Evolutionary conservation across 2,329 filamentous ascomycete genomes (phyloP).

Genomic region (Penicillium sp.): DNA sequence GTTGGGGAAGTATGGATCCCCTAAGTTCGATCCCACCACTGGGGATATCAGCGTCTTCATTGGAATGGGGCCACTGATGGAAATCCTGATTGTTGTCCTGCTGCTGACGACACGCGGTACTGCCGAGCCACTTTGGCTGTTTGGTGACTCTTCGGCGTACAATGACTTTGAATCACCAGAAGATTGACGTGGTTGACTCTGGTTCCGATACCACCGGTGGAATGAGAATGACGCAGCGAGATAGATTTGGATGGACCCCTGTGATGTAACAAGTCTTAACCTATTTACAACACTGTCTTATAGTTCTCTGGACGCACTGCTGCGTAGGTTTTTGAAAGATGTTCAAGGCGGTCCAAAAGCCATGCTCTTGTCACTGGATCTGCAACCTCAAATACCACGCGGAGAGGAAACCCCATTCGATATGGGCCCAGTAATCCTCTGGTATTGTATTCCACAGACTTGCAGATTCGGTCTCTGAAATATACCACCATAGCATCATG

Average conservation of each 20-base stretch:
- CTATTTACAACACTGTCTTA: constrained; percentile 4
- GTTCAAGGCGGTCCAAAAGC: constrained; percentile 23
- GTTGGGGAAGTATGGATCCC: constrained; percentile 19
- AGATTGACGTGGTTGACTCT: constrained; percentile 1
- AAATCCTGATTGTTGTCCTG: constrained; percentile 21
- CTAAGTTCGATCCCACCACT: constrained; percentile 15
- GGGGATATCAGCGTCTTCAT: constrained; percentile 19
- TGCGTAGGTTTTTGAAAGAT: constrained; percentile 27
- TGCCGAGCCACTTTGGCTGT: constrained; percentile 20
- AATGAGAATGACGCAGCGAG: neutral
- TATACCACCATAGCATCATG: constrained; percentile 23
- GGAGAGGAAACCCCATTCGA: constrained; percentile 28
- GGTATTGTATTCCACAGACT: constrained; percentile 28
- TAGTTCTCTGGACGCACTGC: constrained; percentile 23
- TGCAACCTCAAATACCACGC: constrained; percentile 27
- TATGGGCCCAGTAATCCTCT: constrained; percentile 27
- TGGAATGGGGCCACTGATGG: constrained; percentile 29
- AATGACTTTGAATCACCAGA: constrained; percentile 5
- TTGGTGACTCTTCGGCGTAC: neutral
- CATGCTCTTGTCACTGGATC: constrained; percentile 24
- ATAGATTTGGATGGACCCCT: neutral
- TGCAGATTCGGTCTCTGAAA: constrained; percentile 32
- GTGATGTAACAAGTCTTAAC: neutral
- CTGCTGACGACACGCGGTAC: constrained; percentile 22
- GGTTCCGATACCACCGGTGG: neutral